Evolutionary conservation across 805 yeast genomes (phyloP).

Genomic region (Candida yuanshanica): DNA sequence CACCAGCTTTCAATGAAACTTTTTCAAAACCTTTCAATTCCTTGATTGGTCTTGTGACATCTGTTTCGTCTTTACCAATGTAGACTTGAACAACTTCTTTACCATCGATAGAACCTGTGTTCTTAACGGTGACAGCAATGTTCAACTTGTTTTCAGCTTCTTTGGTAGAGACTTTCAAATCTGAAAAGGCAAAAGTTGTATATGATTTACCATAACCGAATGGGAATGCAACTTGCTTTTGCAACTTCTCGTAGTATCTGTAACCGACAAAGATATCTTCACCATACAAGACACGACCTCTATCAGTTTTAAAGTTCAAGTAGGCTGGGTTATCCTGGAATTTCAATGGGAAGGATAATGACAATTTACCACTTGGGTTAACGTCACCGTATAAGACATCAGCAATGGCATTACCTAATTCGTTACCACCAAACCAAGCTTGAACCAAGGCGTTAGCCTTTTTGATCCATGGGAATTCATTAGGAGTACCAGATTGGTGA

Average conservation of each 20-base stretch:
- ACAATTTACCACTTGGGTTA: slow-evolving; percentile 55
- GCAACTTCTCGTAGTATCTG: slow-evolving; percentile 50
- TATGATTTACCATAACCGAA: slow-evolving; percentile 63
- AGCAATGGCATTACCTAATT: slow-evolving; percentile 54
- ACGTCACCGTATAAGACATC: slow-evolving; percentile 55
- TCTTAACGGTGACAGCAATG: slow-evolving; percentile 37
- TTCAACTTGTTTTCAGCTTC: slow-evolving; percentile 22
- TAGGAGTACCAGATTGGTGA: slow-evolving; percentile 60
- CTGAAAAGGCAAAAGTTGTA: slow-evolving; percentile 39
- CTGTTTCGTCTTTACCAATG: slow-evolving; percentile 30
- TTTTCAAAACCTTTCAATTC: slow-evolving; percentile 57
- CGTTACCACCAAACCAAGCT: slow-evolving; percentile 58
- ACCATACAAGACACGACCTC: slow-evolving; percentile 53
- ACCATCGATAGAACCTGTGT: slow-evolving; percentile 45
- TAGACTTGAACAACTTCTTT: slow-evolving; percentile 54
- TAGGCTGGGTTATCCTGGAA: slow-evolving; percentile 52
- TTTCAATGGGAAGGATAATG: slow-evolving; percentile 48
- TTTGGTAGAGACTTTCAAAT: slow-evolving; percentile 29
- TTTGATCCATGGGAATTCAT: slow-evolving; percentile 48
- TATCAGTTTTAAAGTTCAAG: slow-evolving; percentile 43
- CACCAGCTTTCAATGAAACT: slow-evolving; percentile 40
- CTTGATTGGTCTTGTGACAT: slow-evolving; percentile 44
- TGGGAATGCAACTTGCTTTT: slow-evolving; percentile 45
- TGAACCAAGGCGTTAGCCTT: slow-evolving; percentile 42
- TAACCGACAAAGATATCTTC: slow-evolving; percentile 65